phyloP scores from a whole-genome alignment of 352 stramenopile species.

The Plasmopara viticola region DNA sequence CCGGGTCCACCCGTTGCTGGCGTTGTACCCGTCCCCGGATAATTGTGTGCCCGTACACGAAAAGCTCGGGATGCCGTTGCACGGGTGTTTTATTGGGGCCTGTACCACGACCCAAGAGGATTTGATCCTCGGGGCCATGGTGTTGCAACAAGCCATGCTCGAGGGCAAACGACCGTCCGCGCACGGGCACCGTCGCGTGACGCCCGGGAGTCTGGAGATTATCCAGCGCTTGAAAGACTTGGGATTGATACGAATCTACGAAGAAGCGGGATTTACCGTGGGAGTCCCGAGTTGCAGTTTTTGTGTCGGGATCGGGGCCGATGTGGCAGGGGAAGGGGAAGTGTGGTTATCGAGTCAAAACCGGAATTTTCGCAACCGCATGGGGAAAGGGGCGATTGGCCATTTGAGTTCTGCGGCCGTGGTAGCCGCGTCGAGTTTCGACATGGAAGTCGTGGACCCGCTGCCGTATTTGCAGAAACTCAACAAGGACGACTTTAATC shows the following conservation, averaged over 20 bases:
- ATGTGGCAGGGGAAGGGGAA: conserved; percentile 63
- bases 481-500: conserved; percentile 67
- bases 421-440: conserved; percentile 71
- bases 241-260: conserved; percentile 64
- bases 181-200: conserved; percentile 58
- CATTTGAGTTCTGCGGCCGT: conserved; percentile 63
- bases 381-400: conserved; percentile 75
- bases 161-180: conserved; percentile 47
- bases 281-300: conserved; percentile 75
- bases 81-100: conserved; percentile 79
- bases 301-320: conserved; percentile 74
- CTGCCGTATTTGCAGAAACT: conserved; percentile 50
- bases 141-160: conserved; percentile 67
- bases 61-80: conserved; percentile 69
- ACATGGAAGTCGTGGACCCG: conserved; percentile 70
- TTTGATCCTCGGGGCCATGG: conserved; percentile 65
- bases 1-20: conserved; percentile 52
- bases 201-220: conserved; percentile 71
- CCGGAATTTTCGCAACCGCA: conserved; percentile 83
- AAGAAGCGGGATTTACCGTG: conserved; percentile 72
- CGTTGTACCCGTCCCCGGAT: conserved; percentile 72
- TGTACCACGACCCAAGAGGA: conserved; percentile 81
- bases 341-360: conserved; percentile 82
- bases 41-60: conserved; percentile 68
- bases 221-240: conserved; percentile 56